phyloP scores from a whole-genome alignment of 768 basidiomycete genomes.

The Podaxis sp. region DNA sequence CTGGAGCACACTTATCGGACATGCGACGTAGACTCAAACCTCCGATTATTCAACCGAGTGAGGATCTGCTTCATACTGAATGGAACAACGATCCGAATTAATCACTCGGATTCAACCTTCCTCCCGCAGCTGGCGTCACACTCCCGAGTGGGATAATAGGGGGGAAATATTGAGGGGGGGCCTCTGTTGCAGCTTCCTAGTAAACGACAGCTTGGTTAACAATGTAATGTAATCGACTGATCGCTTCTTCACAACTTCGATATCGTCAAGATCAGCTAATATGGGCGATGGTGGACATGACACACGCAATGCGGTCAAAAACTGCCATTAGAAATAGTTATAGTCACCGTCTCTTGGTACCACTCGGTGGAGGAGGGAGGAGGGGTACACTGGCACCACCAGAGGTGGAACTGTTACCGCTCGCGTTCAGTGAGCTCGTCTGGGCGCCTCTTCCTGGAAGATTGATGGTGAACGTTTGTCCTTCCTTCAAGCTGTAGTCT shows the following conservation, averaged over 20 bases:
- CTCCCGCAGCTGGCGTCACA: background rate
- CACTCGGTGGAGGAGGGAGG: slow-evolving; percentile 82
- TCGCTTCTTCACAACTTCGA: background rate
- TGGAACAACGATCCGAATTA: background rate
- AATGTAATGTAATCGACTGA: background rate
- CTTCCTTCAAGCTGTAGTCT: slow-evolving; percentile 92
- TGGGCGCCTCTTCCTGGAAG: slow-evolving; percentile 77
- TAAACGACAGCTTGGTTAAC: background rate
- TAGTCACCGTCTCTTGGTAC: slow-evolving; percentile 45
- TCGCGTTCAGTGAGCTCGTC: slow-evolving; percentile 36
- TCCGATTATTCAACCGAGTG: background rate
- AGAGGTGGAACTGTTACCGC: slow-evolving; percentile 22
- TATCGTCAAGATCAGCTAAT: background rate
- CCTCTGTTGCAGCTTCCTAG: background rate
- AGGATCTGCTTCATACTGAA: background rate
- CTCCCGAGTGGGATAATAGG: background rate
- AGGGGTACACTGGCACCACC: slow-evolving; percentile 56
- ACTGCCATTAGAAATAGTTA: too few relatives aligned
- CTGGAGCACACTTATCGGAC: background rate
- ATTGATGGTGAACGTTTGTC: slow-evolving; percentile 89
- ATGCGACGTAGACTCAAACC: background rate
- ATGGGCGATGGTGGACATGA: background rate
- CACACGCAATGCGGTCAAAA: background rate
- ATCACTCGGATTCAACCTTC: background rate
- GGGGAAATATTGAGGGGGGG: background rate